Conservation (phyloP, 2,329 filamentous ascomycete genomes). For the Hypoxylon rubiginosum region DNA sequence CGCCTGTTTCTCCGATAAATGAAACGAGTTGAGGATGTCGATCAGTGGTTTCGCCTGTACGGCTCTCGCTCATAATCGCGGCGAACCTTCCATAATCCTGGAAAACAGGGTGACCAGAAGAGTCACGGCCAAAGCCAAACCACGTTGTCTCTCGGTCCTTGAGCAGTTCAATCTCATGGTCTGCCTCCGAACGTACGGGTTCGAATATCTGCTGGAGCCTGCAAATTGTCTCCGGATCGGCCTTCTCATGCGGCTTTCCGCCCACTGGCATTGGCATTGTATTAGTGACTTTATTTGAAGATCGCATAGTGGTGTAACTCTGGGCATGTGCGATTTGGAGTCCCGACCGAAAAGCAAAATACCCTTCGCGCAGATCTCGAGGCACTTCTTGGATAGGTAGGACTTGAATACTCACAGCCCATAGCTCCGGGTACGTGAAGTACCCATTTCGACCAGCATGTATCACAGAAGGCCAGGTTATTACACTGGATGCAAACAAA, state of each 20-base stretch:
- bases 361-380: not conserved
- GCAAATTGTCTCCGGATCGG: slow-evolving; percentile 46
- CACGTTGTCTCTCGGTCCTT: slow-evolving; percentile 50
- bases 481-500: slow-evolving; percentile 51
- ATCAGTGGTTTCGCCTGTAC: slow-evolving; percentile 39
- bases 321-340: not conserved
- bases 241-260: slow-evolving; percentile 50
- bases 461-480: slow-evolving; percentile 49
- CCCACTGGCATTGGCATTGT: slow-evolving; percentile 34
- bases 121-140: slow-evolving; percentile 50
- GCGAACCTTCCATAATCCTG: slow-evolving; percentile 57
- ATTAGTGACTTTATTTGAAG: not conserved
- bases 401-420: slow-evolving; percentile 35
- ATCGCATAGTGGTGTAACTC: not conserved
- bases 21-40: slow-evolving; percentile 57
- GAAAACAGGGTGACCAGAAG: slow-evolving; percentile 44
- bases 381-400: not conserved
- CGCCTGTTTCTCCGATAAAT: slow-evolving; percentile 58
- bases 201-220: slow-evolving; percentile 49
- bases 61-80: slow-evolving; percentile 54
- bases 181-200: slow-evolving; percentile 46
- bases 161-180: slow-evolving; percentile 47
- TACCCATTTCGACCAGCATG: slow-evolving; percentile 49
- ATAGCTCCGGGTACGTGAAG: slow-evolving; percentile 44
- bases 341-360: not conserved